Percentiles rank a stretch among this genome's conserved stretches.
Conservation (phyloP, 2,329 filamentous ascomycete genomes). For the Microsporum audouinii region DNA sequence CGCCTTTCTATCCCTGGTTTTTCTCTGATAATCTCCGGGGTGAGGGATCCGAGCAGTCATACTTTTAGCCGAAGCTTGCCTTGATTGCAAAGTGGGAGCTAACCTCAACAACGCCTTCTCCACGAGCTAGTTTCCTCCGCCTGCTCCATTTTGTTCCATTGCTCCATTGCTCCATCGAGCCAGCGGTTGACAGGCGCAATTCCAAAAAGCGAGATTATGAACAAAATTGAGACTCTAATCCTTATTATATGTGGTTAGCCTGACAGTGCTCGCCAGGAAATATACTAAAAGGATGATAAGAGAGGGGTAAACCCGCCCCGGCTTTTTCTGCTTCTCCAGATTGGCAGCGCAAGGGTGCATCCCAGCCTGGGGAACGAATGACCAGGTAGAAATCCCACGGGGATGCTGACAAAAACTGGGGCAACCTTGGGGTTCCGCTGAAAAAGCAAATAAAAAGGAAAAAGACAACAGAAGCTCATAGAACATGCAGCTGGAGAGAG, state of each 20-base stretch:
- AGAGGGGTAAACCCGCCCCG: slow-evolving; percentile 4
- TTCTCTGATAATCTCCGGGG: slow-evolving; percentile 4
- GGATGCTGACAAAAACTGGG: slow-evolving; percentile 2
- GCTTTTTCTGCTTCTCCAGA: slow-evolving; percentile 3
- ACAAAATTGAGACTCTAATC: not conserved
- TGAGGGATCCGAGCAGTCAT: not conserved
- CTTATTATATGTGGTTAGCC: not conserved
- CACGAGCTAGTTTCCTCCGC: not conserved
- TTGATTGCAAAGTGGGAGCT: slow-evolving; percentile 1
- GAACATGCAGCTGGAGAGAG: not conserved
- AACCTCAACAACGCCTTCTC: not conserved
- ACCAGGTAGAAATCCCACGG: slow-evolving; percentile 1
- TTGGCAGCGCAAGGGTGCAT: not conserved
- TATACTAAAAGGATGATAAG: not conserved
- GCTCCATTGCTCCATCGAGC: not conserved
- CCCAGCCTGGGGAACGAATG: slow-evolving; percentile 5
- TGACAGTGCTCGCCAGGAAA: not conserved
- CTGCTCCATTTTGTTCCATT: not conserved
- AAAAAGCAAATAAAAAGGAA: not conserved
- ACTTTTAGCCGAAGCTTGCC: slow-evolving; percentile 1
- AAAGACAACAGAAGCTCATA: not conserved
- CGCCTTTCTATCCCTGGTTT: not conserved
- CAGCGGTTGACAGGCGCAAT: not conserved
- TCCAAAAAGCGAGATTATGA: not conserved
- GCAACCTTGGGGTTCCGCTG: not conserved